phyloP scores from a whole-genome alignment of 257 asterid genomes.

The Euphrasia confusa region DNA sequence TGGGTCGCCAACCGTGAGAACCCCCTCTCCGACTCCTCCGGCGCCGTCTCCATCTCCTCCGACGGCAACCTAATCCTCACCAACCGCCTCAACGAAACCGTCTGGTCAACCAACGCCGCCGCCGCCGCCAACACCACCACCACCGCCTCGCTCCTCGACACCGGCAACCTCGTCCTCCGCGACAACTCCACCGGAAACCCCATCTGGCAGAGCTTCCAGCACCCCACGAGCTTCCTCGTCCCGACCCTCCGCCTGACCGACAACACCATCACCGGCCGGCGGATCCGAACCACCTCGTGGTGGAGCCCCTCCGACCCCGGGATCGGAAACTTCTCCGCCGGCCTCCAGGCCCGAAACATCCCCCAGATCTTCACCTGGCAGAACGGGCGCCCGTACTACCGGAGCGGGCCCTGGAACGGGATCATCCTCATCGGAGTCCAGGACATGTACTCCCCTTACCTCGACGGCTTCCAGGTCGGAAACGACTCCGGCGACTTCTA shows the following conservation, averaged over 20 bases:
- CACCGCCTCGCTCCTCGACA: slow-evolving; percentile 35
- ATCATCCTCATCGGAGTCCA: slow-evolving; percentile 6
- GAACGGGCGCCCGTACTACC: slow-evolving; percentile 25
- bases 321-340: slow-evolving; percentile 29
- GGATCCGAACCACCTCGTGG: background rate
- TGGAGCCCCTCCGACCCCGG: background rate
- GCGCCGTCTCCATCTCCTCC: background rate
- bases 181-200: slow-evolving; percentile 26
- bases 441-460: slow-evolving; percentile 14
- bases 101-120: slow-evolving; percentile 7
- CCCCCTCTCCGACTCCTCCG: background rate
- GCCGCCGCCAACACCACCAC: slow-evolving; percentile 23
- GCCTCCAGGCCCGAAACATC: slow-evolving; percentile 1
- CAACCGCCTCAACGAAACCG: background rate
- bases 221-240: slow-evolving; percentile 18
- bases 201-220: slow-evolving; percentile 41
- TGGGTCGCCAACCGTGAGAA: slow-evolving; percentile 37
- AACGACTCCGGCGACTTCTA: slow-evolving; percentile 8
- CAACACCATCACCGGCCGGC: background rate
- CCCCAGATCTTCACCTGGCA: slow-evolving; percentile 32
- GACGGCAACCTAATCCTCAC: background rate
- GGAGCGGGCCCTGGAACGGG: slow-evolving; percentile 34
- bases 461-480: slow-evolving; percentile 10
- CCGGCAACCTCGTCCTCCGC: slow-evolving; percentile 37
- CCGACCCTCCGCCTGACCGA: slow-evolving; percentile 13